Evolutionary conservation across 1,139 yeast species (phyloP).

Genomic region (Candida tropicalis): DNA sequence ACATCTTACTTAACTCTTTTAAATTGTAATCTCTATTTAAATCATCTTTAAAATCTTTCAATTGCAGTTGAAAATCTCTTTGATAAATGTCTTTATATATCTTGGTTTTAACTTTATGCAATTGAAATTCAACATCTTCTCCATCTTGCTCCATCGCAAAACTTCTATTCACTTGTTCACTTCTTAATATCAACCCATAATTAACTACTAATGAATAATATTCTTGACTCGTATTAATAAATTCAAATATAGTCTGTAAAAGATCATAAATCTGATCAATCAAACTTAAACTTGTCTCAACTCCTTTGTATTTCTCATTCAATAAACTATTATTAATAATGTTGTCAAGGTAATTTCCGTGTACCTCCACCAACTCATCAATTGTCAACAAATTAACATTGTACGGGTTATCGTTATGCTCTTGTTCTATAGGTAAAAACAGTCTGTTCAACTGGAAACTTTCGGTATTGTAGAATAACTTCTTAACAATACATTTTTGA

Average conservation of each 20-base stretch:
- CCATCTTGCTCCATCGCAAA: constrained; percentile 17
- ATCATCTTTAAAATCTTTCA: constrained; percentile 29
- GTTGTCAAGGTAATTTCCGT: constrained; percentile 37
- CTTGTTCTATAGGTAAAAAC: constrained; percentile 13
- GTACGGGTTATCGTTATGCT: constrained; percentile 6
- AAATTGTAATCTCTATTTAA: constrained; percentile 29
- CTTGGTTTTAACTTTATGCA: constrained; percentile 26
- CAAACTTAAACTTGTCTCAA: constrained; percentile 39
- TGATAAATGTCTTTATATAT: constrained; percentile 29
- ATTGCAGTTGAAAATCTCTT: constrained; percentile 23
- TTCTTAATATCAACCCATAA: constrained; percentile 29
- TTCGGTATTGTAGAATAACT: constrained; percentile 22
- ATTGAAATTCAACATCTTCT: constrained; percentile 22
- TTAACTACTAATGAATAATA: constrained; percentile 36
- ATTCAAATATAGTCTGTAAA: constrained; percentile 44
- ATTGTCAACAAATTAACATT: constrained; percentile 38
- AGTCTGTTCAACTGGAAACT: constrained; percentile 15
- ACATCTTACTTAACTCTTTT: constrained; percentile 26
- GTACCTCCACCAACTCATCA: constrained; percentile 50
- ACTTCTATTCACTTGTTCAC: constrained; percentile 18
- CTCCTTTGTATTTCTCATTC: constrained; percentile 39
- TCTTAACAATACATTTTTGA: constrained; percentile 22
- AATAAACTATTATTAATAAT: constrained; percentile 45
- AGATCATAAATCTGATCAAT: constrained; percentile 50
- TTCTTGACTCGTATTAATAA: constrained; percentile 49